Conservation (phyloP, 2,329 filamentous ascomycete genomes). For the Aureobasidium vineae region DNA sequence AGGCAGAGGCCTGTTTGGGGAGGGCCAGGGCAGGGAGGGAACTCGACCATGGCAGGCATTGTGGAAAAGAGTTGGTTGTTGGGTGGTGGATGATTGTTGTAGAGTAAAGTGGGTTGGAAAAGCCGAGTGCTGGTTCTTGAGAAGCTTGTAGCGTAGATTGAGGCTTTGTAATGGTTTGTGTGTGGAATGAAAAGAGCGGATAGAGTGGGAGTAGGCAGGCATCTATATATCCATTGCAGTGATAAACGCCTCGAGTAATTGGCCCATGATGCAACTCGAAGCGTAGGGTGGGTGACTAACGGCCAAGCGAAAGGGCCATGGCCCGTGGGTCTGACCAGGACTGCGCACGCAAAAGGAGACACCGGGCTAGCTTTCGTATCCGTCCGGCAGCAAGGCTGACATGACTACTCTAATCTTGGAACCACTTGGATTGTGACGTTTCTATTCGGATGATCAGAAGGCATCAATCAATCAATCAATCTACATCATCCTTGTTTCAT, state of each 20-base stretch:
- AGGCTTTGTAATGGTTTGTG: slow-evolving; percentile 6
- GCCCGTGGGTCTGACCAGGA: slow-evolving; percentile 7
- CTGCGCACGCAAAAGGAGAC: slow-evolving; percentile 21
- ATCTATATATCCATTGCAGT: slow-evolving; percentile 21
- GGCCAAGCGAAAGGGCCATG: slow-evolving; percentile 8
- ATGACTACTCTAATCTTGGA: slow-evolving; percentile 25
- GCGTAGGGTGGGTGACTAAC: slow-evolving; percentile 20
- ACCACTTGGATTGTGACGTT: slow-evolving; percentile 22
- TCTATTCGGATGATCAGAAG: slow-evolving; percentile 11
- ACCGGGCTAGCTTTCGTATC: slow-evolving; percentile 22
- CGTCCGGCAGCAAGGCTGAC: slow-evolving; percentile 26
- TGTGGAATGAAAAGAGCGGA: slow-evolving; percentile 13
- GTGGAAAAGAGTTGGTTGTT: slow-evolving; percentile 29
- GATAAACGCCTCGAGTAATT: slow-evolving; percentile 22
- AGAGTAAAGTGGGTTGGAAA: neutral
- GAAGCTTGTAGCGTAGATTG: neutral
- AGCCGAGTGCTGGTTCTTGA: neutral
- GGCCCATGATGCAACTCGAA: slow-evolving; percentile 28
- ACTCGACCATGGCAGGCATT: slow-evolving; percentile 44
- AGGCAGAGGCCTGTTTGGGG: slow-evolving; percentile 50
- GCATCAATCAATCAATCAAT: slow-evolving; percentile 18
- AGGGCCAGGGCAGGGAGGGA: slow-evolving; percentile 50
- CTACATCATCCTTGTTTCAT: slow-evolving; percentile 24
- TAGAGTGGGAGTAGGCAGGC: slow-evolving; percentile 20
- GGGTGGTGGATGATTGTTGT: slow-evolving; percentile 5